A percentile compares a stretch with the other conserved stretches of the same genome.
Conservation (phyloP, 2,329 filamentous ascomycete genomes). For the Ceratocystiopsis sp. region DNA sequence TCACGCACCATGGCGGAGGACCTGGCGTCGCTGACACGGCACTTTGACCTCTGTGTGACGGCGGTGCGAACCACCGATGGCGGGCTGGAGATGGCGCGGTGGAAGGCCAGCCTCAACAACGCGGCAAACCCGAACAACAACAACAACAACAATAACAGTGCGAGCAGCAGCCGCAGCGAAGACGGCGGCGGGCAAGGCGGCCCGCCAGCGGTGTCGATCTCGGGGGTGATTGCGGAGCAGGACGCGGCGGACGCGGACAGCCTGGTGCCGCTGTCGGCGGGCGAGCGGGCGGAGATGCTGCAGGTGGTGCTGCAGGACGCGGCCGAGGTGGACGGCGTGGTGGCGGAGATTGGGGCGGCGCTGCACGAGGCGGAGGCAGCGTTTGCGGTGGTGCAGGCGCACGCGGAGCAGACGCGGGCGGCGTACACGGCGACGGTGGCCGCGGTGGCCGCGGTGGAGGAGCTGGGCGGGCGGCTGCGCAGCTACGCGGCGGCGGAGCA, state of each 20-base stretch:
- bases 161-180: slow-evolving; percentile 36
- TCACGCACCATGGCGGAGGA: slow-evolving; percentile 70
- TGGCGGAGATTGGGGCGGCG: slow-evolving; percentile 55
- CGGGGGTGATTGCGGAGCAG: slow-evolving; percentile 45
- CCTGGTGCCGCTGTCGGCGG: slow-evolving; percentile 53
- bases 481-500: slow-evolving; percentile 46
- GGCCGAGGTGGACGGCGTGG: slow-evolving; percentile 46
- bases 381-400: slow-evolving; percentile 43
- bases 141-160: background rate
- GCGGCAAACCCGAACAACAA: background rate
- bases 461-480: slow-evolving; percentile 48
- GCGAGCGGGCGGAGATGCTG: slow-evolving; percentile 71
- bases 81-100: slow-evolving; percentile 49
- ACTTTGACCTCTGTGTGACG: slow-evolving; percentile 87
- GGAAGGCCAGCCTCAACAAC: slow-evolving; percentile 35
- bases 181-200: slow-evolving; percentile 16
- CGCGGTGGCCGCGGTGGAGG: slow-evolving; percentile 49
- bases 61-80: slow-evolving; percentile 83
- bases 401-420: slow-evolving; percentile 39
- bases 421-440: slow-evolving; percentile 40
- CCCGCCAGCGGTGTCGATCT: slow-evolving; percentile 35
- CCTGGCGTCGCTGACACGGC: slow-evolving; percentile 62
- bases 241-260: slow-evolving; percentile 22
- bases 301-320: slow-evolving; percentile 60
- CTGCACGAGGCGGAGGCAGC: slow-evolving; percentile 62